Percentiles rank a stretch among this genome's conserved stretches.
Conservation (phyloP, 1,139 yeast genomes). For the Yamadazyma conglobata region DNA sequence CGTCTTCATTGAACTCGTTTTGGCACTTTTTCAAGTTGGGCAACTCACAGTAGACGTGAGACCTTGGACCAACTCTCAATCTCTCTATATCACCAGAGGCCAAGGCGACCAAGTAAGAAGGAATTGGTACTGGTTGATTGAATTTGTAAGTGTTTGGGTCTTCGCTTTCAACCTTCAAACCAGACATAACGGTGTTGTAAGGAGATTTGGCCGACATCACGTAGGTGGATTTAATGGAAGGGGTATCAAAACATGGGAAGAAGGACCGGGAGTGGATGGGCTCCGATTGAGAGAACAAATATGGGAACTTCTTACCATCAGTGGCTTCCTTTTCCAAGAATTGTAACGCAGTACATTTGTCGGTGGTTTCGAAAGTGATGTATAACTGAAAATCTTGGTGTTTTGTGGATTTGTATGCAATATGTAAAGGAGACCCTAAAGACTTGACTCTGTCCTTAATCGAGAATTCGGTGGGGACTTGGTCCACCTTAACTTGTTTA, state of each 20-base stretch:
- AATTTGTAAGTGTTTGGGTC: constrained; percentile 37
- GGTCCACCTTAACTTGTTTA: constrained; percentile 45
- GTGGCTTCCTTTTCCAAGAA: constrained; percentile 78
- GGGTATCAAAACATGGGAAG: constrained; percentile 91
- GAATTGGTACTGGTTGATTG: constrained; percentile 79
- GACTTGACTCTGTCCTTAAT: constrained; percentile 54
- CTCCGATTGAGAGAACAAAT: constrained; percentile 86
- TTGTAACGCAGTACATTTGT: constrained; percentile 78
- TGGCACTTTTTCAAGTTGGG: constrained; percentile 62
- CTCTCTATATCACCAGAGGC: constrained; percentile 78
- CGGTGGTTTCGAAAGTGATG: constrained; percentile 64
- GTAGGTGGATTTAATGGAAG: constrained; percentile 71
- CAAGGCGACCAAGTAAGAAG: constrained; percentile 77
- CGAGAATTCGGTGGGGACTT: constrained; percentile 25
- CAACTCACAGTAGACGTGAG: constrained; percentile 80
- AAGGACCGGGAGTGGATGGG: constrained; percentile 88
- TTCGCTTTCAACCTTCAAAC: constrained; percentile 35
- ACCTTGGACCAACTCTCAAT: constrained; percentile 81
- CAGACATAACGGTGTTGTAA: constrained; percentile 69
- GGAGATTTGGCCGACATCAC: constrained; percentile 60
- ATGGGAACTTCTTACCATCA: constrained; percentile 69
- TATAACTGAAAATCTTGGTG: constrained; percentile 28
- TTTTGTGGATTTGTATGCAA: constrained; percentile 20
- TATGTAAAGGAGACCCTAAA: constrained; percentile 60
- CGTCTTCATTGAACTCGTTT: constrained; percentile 76